A percentile compares a stretch with the other conserved stretches of the same genome.
phyloP scores from a whole-genome alignment of 2,329 filamentous ascomycete genomes.

The Colletotrichum endophyticum region DNA sequence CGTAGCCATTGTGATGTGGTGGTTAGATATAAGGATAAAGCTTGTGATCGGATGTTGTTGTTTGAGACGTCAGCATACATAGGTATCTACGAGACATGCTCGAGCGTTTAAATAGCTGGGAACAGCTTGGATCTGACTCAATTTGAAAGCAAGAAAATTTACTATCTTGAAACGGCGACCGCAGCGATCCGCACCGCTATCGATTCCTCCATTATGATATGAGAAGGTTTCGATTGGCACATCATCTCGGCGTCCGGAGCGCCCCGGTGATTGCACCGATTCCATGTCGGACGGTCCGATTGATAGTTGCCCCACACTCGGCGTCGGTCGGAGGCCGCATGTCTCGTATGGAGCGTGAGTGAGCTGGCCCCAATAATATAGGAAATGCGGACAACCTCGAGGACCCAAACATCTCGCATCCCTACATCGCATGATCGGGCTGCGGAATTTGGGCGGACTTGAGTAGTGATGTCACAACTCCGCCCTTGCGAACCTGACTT shows the following conservation, averaged over 20 bases:
- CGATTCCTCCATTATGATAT: background rate
- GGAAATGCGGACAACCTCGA: background rate
- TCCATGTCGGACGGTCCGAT: accelerated
- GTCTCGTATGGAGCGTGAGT: background rate
- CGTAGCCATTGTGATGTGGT: background rate
- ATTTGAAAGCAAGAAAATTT: accelerated
- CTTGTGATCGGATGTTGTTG: background rate
- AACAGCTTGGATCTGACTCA: background rate
- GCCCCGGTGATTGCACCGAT: background rate
- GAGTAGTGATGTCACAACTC: background rate
- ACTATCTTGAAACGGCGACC: background rate
- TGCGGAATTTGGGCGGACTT: background rate
- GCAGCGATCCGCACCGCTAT: background rate
- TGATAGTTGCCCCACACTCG: background rate
- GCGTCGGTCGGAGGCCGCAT: background rate
- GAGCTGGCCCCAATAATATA: background rate
- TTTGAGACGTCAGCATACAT: accelerated
- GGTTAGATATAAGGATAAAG: accelerated
- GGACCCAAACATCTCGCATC: background rate
- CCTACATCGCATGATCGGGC: background rate
- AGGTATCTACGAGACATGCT: background rate
- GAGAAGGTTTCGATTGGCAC: background rate
- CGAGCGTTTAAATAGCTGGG: background rate
- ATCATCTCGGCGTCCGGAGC: background rate
- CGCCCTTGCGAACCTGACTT: background rate